Percentiles rank a stretch among this genome's conserved stretches.
Conservation (phyloP, 306 rosid genomes). For the Vigna trinervia region DNA sequence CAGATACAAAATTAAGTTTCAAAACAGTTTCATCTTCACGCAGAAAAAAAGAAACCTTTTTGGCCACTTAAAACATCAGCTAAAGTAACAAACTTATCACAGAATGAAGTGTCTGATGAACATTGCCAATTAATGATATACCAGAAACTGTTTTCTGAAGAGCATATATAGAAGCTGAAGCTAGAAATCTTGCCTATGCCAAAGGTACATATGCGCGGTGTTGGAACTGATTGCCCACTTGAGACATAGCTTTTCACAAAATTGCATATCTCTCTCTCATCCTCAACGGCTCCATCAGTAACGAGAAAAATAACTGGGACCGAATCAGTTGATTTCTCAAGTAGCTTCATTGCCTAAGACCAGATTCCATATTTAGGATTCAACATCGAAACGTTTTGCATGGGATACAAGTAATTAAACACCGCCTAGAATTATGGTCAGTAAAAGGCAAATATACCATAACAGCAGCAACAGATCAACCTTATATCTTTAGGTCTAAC, state of each 20-base stretch:
- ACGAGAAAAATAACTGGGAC: constrained; percentile 82
- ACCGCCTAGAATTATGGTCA: constrained; percentile 2
- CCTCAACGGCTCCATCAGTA: constrained; percentile 89
- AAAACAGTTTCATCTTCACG: not conserved
- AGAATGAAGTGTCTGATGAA: constrained; percentile 34
- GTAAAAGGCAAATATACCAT: constrained; percentile 20
- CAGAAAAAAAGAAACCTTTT: not conserved
- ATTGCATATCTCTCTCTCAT: constrained; percentile 87
- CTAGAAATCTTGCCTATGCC: constrained; percentile 80
- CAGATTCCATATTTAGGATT: constrained; percentile 41
- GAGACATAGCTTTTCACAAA: constrained; percentile 58
- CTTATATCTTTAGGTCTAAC: not conserved
- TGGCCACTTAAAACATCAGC: constrained; percentile 15
- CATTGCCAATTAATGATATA: constrained; percentile 23
- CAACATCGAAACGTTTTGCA: constrained; percentile 31
- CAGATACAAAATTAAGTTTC: not conserved
- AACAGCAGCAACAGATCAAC: constrained; percentile 27
- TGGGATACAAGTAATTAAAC: constrained; percentile 23
- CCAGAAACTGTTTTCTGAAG: constrained; percentile 14
- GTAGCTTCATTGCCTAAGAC: constrained; percentile 83
- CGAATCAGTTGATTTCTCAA: constrained; percentile 58
- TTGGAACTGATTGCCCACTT: constrained; percentile 52
- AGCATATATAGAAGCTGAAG: constrained; percentile 39
- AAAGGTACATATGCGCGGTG: constrained; percentile 79
- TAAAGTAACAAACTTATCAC: constrained; percentile 9